Base-by-base conservation (phyloP, 169 alveolate species). In the Plasmodium malariae region DNA sequence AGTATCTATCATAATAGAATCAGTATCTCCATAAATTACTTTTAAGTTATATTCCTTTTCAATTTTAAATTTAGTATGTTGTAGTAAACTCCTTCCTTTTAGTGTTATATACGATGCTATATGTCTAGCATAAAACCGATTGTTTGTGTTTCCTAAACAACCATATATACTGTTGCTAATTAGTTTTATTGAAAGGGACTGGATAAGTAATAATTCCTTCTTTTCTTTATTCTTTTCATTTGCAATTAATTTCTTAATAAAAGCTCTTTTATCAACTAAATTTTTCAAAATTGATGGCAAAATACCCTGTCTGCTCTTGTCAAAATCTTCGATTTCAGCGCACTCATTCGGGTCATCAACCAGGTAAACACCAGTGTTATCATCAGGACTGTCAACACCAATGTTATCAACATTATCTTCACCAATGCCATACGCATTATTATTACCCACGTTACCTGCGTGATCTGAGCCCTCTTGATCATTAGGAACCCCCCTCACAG, bases 11-110 rank as follows among this genome's bases (percentile, higher is more conserved):
- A 99, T 98, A 69, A 99, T 96, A n/a, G 99, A 98, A 90, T 99
- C 99, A 19, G 99, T 99, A 91, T 99, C 99, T n/a, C 99, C 99
- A 90, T 99, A 99, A 14, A 99, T 96, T 17, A 99, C 99, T 19
- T 96, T 96, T 57, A 97, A 96, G 57, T 96, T 94, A 26, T 96
- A 94, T 49, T 94, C 96, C 4, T 93, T 94, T 78, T 97, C 99
- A 11, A 98, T 99, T 70, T 97, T 97, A 24, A 93, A 96, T 62
- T 97, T 97, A 0, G 99, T 97, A 43, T 94, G 94, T 65, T 94
- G 95, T 32, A 96, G 88, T 43, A 94, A 74, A 71, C 62, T 86
- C 43, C 96, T 71, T 6, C 97, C 97, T 60, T 97, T 97, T 70
- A 93, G 95, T 19, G 99, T 99, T 87, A 99, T 98, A 72, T 97